Evolutionary conservation across 352 stramenopile species (phyloP).

Genomic region (Halophytophthora batemanensis): DNA sequence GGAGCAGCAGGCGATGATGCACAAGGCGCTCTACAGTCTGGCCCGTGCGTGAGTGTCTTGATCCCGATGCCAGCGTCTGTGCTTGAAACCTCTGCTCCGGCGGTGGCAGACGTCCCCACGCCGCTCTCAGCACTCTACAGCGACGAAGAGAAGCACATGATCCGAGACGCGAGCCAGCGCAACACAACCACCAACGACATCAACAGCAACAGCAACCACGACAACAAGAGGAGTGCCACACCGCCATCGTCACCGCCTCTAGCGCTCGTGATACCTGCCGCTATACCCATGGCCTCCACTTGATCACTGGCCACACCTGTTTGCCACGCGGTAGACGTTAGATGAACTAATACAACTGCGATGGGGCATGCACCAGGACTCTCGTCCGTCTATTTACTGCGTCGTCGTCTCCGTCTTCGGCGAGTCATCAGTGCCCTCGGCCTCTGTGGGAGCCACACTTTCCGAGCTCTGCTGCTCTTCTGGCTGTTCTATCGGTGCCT

Average conservation of each 20-base stretch:
- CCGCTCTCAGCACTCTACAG: constrained; percentile 71
- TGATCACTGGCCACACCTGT: constrained; percentile 9
- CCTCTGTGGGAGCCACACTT: not conserved
- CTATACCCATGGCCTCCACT: constrained; percentile 1
- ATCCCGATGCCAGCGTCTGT: constrained; percentile 2
- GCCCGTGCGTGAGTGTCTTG: constrained; percentile 13
- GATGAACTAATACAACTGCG: not conserved
- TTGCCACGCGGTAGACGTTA: not conserved
- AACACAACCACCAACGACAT: constrained; percentile 70
- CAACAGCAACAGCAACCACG: constrained; percentile 56
- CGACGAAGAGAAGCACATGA: constrained; percentile 63
- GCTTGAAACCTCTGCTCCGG: constrained; percentile 9
- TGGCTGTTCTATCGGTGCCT: not conserved
- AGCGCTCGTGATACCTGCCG: constrained; percentile 18
- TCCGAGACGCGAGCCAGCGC: constrained; percentile 44
- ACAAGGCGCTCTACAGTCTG: constrained; percentile 5
- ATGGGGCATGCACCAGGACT: no score
- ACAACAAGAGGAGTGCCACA: constrained; percentile 18
- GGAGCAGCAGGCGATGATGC: constrained; percentile 3
- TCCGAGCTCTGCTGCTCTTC: no score
- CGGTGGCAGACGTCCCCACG: constrained; percentile 37
- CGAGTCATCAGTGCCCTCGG: not conserved
- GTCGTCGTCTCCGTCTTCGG: not conserved
- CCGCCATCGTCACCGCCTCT: constrained; percentile 15
- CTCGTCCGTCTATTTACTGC: not conserved